Conservation (phyloP, 495 filamentous ascomycete species). For the Penicillium lividum region DNA sequence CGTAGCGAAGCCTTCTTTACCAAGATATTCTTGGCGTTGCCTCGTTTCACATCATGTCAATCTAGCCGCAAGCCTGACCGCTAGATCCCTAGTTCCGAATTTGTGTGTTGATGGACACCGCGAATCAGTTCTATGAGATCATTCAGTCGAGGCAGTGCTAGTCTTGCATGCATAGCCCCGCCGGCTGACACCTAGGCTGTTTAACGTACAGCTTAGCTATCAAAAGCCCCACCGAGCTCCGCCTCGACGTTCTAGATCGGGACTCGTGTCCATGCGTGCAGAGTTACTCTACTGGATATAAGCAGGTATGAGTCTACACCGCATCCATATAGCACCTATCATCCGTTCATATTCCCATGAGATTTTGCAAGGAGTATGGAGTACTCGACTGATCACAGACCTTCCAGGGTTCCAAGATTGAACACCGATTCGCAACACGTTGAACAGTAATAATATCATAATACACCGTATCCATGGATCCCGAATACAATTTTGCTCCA, state of each 20-base stretch:
- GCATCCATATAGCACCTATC: background rate
- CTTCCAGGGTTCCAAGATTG: background rate
- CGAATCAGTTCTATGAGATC: background rate
- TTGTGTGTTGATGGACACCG: background rate
- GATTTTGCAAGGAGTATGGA: background rate
- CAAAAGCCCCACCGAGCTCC: background rate
- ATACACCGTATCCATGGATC: background rate
- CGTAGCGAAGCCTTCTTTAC: background rate
- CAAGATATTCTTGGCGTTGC: background rate
- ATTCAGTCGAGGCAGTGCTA: background rate
- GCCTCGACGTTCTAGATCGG: background rate
- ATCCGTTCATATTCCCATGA: background rate
- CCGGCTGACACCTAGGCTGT: background rate
- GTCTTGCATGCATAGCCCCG: background rate
- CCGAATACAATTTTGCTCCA: slow-evolving; percentile 1
- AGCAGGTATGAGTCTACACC: background rate
- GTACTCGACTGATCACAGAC: background rate
- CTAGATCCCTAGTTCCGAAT: background rate
- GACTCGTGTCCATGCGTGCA: background rate
- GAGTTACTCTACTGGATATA: background rate
- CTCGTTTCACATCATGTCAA: background rate
- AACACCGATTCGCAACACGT: background rate
- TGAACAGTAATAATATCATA: background rate
- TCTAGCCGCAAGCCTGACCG: background rate
- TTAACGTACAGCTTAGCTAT: background rate